phyloP scores from a whole-genome alignment of 495 filamentous ascomycete species.

The Penicillium turbatum region DNA sequence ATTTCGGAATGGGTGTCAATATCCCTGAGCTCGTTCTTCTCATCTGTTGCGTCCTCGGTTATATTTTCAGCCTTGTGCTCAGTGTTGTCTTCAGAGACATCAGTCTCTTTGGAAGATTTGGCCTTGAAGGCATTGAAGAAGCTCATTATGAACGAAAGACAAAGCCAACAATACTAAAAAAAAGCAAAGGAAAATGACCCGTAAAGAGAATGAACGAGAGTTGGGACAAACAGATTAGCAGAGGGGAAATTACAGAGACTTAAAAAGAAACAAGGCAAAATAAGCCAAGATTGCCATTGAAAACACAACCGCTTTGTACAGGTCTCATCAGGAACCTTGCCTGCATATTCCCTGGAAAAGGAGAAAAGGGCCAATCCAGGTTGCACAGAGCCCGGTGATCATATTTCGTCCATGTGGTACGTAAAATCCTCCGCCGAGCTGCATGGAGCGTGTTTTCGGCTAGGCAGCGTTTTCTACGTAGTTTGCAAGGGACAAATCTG shows the following conservation, averaged over 20 bases:
- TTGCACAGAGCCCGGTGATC: constrained; percentile 1
- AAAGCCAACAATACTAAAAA: background rate
- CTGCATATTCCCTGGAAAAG: constrained; percentile 5
- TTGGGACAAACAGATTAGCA: background rate
- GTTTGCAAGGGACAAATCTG: background rate
- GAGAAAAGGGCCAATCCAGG: constrained; percentile 11
- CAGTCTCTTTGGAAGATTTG: constrained; percentile 8
- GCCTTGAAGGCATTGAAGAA: constrained; percentile 7
- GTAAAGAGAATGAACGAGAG: background rate
- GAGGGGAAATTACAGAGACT: background rate
- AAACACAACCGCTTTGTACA: constrained; percentile 21
- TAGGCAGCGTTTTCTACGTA: background rate
- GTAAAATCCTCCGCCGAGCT: constrained; percentile 5
- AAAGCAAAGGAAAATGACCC: background rate
- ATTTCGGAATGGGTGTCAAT: constrained; percentile 6
- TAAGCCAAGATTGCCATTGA: constrained; percentile 10
- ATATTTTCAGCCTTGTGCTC: background rate
- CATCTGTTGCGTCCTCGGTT: background rate
- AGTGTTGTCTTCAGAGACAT: background rate
- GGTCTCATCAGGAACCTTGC: constrained; percentile 25
- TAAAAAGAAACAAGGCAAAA: constrained; percentile 8
- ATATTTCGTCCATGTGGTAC: constrained; percentile 14
- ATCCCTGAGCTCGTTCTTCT: background rate
- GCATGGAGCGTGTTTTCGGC: background rate
- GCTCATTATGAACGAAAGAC: constrained; percentile 2